These are phyloP conservation scores for Xerocomus potaroensis DNA, from an alignment of 768 basidiomycete genomes.

Conservation along the genomic window DNA sequence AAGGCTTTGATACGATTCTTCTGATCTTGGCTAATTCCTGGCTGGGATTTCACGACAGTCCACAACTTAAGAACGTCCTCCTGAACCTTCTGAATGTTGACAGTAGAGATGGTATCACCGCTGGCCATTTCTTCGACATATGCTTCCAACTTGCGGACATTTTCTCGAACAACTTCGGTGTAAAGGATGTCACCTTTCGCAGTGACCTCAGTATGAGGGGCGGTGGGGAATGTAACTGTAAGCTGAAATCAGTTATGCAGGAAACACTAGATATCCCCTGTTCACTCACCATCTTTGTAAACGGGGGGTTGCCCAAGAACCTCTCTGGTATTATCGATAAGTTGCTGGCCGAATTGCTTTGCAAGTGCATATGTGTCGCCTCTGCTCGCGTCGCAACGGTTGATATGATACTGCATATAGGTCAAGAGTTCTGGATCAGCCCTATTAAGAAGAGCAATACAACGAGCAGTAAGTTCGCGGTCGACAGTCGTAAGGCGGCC, in stretches of 20 bases:
- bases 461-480: constrained; percentile 94
- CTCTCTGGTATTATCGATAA: constrained; percentile 90
- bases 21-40: constrained; percentile 95
- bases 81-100: constrained; percentile 97
- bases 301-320: constrained; percentile 80
- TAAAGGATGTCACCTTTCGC: constrained; percentile 94
- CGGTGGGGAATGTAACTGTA: constrained; percentile 95
- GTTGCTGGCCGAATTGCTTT: constrained; percentile 93
- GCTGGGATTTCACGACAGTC: constrained; percentile 95
- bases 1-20: constrained; percentile 92
- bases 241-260: not conserved
- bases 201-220: constrained; percentile 91
- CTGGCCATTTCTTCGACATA: constrained; percentile 99
- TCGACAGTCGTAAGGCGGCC: constrained; percentile 92
- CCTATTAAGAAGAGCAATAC: constrained; percentile 96
- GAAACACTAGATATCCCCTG: not conserved
- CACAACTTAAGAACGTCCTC: constrained; percentile 95
- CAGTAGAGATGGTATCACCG: constrained; percentile 77
- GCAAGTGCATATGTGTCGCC: constrained; percentile 94
- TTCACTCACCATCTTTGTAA: constrained; percentile 85
- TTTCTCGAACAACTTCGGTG: constrained; percentile 91
- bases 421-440: constrained; percentile 88
- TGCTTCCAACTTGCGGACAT: constrained; percentile 95
- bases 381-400: constrained; percentile 71
- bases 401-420: constrained; percentile 96